Conservation (phyloP, 129 eudicot species). For the Centrapalus pauciflorus region DNA sequence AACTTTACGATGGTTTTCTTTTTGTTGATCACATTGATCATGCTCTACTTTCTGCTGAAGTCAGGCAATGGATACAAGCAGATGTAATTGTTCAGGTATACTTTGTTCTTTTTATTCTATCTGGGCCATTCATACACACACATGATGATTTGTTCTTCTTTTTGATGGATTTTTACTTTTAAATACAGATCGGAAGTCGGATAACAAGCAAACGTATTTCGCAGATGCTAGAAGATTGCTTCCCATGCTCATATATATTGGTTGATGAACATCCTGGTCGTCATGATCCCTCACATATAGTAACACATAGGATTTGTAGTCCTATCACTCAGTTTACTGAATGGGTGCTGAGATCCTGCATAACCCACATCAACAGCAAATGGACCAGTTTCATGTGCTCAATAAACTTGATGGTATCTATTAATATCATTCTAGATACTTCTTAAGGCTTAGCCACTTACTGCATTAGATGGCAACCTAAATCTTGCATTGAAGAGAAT, state of each 20-base stretch:
- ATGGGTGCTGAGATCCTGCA: constrained; percentile 38
- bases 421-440: too few species aligned
- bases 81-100: constrained; percentile 89
- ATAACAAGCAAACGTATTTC: constrained; percentile 84
- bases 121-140: constrained; percentile 5
- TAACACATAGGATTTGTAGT: constrained; percentile 78
- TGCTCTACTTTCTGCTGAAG: constrained; percentile 44
- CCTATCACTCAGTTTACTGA: constrained; percentile 49
- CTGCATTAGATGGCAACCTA: too few species aligned
- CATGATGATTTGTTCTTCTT: constrained; percentile 1
- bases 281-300: constrained; percentile 85
- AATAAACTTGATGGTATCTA: constrained; percentile 56
- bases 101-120: background rate
- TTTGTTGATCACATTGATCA: constrained; percentile 94
- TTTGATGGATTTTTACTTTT: constrained; percentile 8
- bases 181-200: constrained; percentile 78
- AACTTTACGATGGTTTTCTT: constrained; percentile 35
- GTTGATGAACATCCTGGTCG: constrained; percentile 85
- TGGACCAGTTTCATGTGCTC: constrained; percentile 46
- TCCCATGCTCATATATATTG: constrained; percentile 66
- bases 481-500: background rate
- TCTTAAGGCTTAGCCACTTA: background rate
- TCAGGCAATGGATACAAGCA: constrained; percentile 53
- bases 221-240: constrained; percentile 59
- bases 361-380: constrained; percentile 29